A percentile compares a stretch with the other conserved stretches of the same genome.
phyloP scores from a whole-genome alignment of 2,329 filamentous ascomycete genomes.

The Botrytis byssoidea region DNA sequence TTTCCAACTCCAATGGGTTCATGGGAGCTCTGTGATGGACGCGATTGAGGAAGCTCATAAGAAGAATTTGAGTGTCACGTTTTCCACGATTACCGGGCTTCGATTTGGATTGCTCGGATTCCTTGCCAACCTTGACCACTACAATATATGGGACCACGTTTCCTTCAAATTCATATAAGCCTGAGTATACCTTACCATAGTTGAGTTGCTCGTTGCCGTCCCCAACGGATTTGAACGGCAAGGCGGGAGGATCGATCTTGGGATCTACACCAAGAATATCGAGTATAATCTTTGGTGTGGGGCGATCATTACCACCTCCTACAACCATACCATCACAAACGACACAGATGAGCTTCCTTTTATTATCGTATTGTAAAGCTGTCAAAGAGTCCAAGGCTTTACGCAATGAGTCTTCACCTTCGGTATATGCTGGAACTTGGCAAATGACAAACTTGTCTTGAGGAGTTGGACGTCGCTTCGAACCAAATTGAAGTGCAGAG shows the following conservation, averaged over 20 bases:
- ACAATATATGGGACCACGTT: slow-evolving; percentile 97
- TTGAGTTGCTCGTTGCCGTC: slow-evolving; percentile 89
- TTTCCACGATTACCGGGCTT: slow-evolving; percentile 98
- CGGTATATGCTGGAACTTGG: slow-evolving; percentile 95
- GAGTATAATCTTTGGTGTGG: slow-evolving; percentile 94
- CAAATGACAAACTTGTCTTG: slow-evolving; percentile 99
- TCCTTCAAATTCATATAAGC: slow-evolving; percentile 94
- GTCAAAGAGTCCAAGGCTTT: slow-evolving; percentile 94
- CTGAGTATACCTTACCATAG: slow-evolving; percentile 97
- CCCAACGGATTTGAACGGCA: slow-evolving; percentile 93
- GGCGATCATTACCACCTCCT: slow-evolving; percentile 91
- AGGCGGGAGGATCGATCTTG: slow-evolving; percentile 89
- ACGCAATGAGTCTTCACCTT: slow-evolving; percentile 91
- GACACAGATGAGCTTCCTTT: slow-evolving; percentile 92
- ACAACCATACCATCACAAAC: slow-evolving; percentile 98
- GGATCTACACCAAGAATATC: slow-evolving; percentile 97
- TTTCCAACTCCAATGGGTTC: slow-evolving; percentile 93
- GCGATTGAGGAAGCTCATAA: slow-evolving; percentile 97
- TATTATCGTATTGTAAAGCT: slow-evolving; percentile 95
- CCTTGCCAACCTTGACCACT: slow-evolving; percentile 94
- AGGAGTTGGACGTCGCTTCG: slow-evolving; percentile 81
- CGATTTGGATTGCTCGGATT: slow-evolving; percentile 84
- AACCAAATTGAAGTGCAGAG: slow-evolving; percentile 87
- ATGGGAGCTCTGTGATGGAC: slow-evolving; percentile 93
- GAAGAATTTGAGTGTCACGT: slow-evolving; percentile 91